These are phyloP conservation scores for Fusarium sp. DNA, from an alignment of 2,329 filamentous ascomycete genomes.

Conservation along the genomic window DNA sequence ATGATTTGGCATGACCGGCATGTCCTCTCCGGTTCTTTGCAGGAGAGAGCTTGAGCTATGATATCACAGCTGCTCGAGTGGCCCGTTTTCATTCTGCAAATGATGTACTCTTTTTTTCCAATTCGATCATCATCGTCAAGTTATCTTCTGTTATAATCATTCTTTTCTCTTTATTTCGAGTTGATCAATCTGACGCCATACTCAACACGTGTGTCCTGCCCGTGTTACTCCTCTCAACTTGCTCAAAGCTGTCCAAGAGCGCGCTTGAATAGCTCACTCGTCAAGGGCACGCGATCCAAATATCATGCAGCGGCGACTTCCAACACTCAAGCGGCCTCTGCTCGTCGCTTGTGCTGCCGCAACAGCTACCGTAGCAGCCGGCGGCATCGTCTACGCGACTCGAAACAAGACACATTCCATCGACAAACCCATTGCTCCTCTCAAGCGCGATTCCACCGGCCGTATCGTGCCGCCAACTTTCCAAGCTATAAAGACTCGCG, in stretches of 20 bases:
- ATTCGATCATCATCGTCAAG: background rate
- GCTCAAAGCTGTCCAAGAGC: background rate
- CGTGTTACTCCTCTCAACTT: background rate
- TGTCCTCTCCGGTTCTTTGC: background rate
- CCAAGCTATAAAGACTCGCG: constrained; percentile 47
- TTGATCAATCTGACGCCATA: background rate
- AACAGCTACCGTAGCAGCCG: constrained; percentile 43
- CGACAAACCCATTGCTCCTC: constrained; percentile 46
- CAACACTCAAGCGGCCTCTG: constrained; percentile 47
- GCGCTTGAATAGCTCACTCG: background rate
- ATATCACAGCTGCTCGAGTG: background rate
- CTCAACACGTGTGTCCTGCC: no score
- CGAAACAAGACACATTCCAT: constrained; percentile 45
- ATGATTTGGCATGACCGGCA: background rate
- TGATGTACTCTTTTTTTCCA: background rate
- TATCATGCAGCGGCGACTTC: constrained; percentile 49
- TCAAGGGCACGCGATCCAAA: background rate
- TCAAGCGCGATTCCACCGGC: constrained; percentile 49
- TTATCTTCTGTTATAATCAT: background rate
- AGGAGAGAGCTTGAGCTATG: background rate
- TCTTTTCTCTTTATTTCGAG: background rate
- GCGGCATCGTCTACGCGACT: constrained; percentile 44
- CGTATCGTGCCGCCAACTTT: constrained; percentile 52
- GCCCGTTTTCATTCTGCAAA: background rate
- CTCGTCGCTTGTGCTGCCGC: constrained; percentile 46